These are phyloP conservation scores for Ambrosiella xylebori DNA, from an alignment of 2,329 filamentous ascomycete species.

Conservation along the genomic window DNA sequence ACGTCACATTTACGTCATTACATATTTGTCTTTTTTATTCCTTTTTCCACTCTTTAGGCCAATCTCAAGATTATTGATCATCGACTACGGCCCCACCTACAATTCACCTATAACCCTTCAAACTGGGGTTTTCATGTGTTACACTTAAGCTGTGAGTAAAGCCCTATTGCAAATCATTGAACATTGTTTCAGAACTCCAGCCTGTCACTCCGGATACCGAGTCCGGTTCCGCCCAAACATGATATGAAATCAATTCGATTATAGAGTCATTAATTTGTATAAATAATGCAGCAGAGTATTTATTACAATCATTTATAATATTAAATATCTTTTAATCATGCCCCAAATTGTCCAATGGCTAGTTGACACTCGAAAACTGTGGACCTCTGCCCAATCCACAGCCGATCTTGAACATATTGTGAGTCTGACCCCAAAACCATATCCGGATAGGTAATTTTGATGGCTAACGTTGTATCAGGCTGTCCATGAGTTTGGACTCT, in stretches of 20 bases:
- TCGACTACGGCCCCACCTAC: too few relatives aligned
- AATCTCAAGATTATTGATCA: too few relatives aligned
- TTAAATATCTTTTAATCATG: background rate
- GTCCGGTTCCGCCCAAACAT: background rate
- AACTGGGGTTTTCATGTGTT: too few relatives aligned
- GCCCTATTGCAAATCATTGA: background rate
- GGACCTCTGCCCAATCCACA: constrained; percentile 34
- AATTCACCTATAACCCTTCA: too few relatives aligned
- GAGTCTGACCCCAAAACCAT: constrained; percentile 16
- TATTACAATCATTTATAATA: background rate
- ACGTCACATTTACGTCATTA: too few relatives aligned
- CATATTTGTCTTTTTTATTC: too few relatives aligned
- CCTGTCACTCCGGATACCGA: background rate
- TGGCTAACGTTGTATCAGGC: constrained; percentile 25
- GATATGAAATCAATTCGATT: background rate
- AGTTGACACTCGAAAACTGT: constrained; percentile 41
- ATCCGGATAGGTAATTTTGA: background rate
- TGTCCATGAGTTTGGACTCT: constrained; percentile 33
- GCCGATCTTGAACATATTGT: constrained; percentile 30
- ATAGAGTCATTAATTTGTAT: background rate
- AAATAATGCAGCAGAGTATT: too few relatives aligned
- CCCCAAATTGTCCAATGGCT: constrained; percentile 37
- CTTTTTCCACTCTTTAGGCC: too few relatives aligned
- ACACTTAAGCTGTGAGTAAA: too few relatives aligned
- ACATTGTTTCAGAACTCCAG: background rate